A percentile compares a stretch with the other conserved stretches of the same genome.
phyloP scores from a whole-genome alignment of 2,329 filamentous ascomycete genomes.

The Fusarium duplospermum region DNA sequence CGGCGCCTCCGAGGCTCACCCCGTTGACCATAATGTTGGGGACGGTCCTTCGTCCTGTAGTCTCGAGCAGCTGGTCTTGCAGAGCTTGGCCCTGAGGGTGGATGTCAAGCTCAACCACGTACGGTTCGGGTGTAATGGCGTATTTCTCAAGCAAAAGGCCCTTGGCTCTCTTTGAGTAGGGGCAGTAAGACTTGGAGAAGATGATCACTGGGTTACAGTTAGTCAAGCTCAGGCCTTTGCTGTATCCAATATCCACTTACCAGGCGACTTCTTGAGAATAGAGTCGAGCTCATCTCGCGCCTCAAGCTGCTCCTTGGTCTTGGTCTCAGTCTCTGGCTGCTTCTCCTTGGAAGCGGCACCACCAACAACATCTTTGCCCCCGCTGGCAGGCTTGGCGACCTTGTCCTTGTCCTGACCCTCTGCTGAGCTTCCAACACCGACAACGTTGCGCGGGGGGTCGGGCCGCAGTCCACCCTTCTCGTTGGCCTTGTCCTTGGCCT shows the following conservation, averaged over 20 bases:
- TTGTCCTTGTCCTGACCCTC: constrained; percentile 58
- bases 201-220: constrained; percentile 76
- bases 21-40: constrained; percentile 93
- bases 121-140: constrained; percentile 82
- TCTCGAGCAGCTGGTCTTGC: constrained; percentile 76
- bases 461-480: constrained; percentile 72
- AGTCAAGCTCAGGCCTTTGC: constrained; percentile 10
- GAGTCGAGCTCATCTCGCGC: constrained; percentile 78
- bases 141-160: constrained; percentile 86
- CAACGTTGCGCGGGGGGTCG: constrained; percentile 66
- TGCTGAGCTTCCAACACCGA: constrained; percentile 69
- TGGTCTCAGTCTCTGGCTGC: constrained; percentile 62
- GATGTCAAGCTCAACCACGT: constrained; percentile 89
- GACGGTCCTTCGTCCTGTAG: constrained; percentile 86
- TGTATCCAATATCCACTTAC: constrained; percentile 61
- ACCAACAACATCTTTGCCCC: constrained; percentile 30
- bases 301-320: constrained; percentile 70
- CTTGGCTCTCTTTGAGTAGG: constrained; percentile 87
- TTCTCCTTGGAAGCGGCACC: constrained; percentile 31
- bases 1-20: constrained; percentile 88
- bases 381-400: constrained; percentile 53
- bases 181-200: constrained; percentile 96
- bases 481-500: constrained; percentile 76
- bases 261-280: constrained; percentile 86
- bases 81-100: constrained; percentile 79